Evolutionary conservation across 2,329 filamentous ascomycete genomes (phyloP), one percentile per base, ranked within the genome.

Genomic region (Penicillium expansum): DNA sequence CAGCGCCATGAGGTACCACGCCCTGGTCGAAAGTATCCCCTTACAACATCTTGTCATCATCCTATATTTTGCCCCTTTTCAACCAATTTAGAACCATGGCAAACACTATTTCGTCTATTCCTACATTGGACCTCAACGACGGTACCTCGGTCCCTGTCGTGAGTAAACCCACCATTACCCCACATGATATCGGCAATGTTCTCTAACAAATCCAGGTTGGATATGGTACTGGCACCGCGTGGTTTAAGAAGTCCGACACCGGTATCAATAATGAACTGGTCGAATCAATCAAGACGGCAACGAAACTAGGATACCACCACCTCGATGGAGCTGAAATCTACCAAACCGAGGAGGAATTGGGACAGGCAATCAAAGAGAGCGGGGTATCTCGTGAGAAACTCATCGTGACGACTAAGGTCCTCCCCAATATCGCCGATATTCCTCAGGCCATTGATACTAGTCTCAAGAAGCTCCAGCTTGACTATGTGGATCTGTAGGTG

Each of bases 221-320:
- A 22, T 88, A 84, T 71, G 85, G 85, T 27, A 83, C 82, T 0
- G 86, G 86, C 30, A 88, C 86, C 1, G 83, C 83, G 1, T 88
- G 84, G 84, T 86, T 77, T 69, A 88, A 88, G 70, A 71, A 62
- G 1, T 74, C 76, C 2, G 76, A 74, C 44, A 75, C 66, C 11
- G 60, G 76, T 45, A 74, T 84, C 52, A 83, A 88, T 63, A 78
- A 81, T 43, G 74, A 75, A 8, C 76, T 81, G 48, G 77, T 86
- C 14, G 82, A 86, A 50, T 73, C 76, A 0, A 77, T 82, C 43
- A 86, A 86, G 69, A 77, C 71, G 6, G 84, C 85, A 4, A 82
- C 86, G 55, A 77, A 78, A 45, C 67, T 86, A 3, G 85, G 84
- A 14, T 88, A 85, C 66, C 74, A 77, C 20, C 86, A 88, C 65